These are phyloP conservation scores for Calonectria leucothoes DNA, from an alignment of 2,329 filamentous ascomycete genomes.

Conservation along the genomic window DNA sequence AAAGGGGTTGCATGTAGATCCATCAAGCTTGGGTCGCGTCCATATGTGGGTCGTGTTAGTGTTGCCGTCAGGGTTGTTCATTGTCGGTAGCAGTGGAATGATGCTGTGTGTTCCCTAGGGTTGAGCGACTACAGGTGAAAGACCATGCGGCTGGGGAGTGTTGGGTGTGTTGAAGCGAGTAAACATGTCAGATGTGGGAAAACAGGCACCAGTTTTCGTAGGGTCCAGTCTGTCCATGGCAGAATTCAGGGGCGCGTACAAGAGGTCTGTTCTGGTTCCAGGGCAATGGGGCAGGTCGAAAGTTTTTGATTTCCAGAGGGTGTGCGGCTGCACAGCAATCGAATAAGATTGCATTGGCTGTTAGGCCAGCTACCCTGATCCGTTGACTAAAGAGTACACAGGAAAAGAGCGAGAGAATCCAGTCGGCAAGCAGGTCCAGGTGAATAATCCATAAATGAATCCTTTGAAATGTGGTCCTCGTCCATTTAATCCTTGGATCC, in stretches of 20 bases:
- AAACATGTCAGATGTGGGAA: not conserved
- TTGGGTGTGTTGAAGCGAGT: conserved; percentile 20
- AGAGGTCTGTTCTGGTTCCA: conserved; percentile 11
- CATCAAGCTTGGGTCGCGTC: not conserved
- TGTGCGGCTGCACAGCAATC: conserved; percentile 50
- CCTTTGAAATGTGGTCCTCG: conserved; percentile 30
- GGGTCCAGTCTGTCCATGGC: conserved; percentile 26
- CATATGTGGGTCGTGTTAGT: not conserved
- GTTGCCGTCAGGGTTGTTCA: not conserved
- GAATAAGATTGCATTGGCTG: conserved; percentile 46
- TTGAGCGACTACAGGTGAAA: not conserved
- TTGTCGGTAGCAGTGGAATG: not conserved
- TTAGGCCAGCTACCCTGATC: conserved; percentile 32
- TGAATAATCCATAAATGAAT: conserved; percentile 7
- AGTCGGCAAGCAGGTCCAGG: conserved; percentile 16
- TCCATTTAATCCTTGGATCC: conserved; percentile 36
- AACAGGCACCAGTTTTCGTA: not conserved
- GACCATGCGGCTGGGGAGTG: not conserved
- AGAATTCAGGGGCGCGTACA: not conserved
- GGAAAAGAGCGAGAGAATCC: conserved; percentile 22
- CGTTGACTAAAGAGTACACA: conserved; percentile 15
- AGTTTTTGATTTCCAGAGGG: conserved; percentile 28
- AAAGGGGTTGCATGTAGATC: not conserved
- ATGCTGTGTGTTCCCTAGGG: not conserved
- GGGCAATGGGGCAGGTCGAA: conserved; percentile 13